Percentiles rank a stretch among this genome's conserved stretches.
These are phyloP conservation scores for Serendipita sp. DNA, from an alignment of 768 basidiomycete species.

Conservation along the genomic window DNA sequence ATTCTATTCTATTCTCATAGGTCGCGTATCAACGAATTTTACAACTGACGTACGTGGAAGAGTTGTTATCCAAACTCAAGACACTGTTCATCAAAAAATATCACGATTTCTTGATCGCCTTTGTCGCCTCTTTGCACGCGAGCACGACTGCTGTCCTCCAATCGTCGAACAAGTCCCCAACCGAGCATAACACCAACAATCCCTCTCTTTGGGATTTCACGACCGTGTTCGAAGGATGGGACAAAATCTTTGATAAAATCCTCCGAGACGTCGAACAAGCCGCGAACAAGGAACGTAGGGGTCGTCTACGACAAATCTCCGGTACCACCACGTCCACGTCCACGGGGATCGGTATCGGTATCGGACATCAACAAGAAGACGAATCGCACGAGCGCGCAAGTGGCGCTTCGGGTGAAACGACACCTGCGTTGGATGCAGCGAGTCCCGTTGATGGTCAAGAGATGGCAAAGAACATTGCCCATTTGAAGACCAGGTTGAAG, in stretches of 20 bases:
- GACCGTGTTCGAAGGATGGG: constrained; percentile 64
- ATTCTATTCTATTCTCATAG: constrained; percentile 22
- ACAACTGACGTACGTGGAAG: constrained; percentile 85
- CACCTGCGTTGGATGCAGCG: constrained; percentile 19
- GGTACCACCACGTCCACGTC: neutral
- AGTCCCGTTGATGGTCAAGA: constrained; percentile 63
- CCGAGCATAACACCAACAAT: constrained; percentile 14
- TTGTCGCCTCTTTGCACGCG: constrained; percentile 70
- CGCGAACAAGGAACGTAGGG: constrained; percentile 34
- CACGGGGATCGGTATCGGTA: neutral
- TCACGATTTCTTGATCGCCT: constrained; percentile 63
- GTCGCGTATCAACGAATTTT: constrained; percentile 94
- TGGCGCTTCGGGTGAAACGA: neutral
- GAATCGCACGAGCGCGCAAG: neutral
- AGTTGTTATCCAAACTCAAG: constrained; percentile 66
- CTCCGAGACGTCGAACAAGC: constrained; percentile 59
- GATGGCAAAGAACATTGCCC: constrained; percentile 83
- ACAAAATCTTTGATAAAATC: constrained; percentile 59
- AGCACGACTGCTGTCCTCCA: constrained; percentile 16
- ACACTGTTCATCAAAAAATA: constrained; percentile 76
- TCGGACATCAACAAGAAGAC: neutral
- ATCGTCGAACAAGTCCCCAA: constrained; percentile 22
- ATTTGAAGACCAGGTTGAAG: constrained; percentile 70
- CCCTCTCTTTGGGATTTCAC: constrained; percentile 45
- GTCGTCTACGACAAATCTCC: neutral